Base-by-base conservation (phyloP, 202 grass and related monocot genomes). In the Zizania palustris region DNA sequence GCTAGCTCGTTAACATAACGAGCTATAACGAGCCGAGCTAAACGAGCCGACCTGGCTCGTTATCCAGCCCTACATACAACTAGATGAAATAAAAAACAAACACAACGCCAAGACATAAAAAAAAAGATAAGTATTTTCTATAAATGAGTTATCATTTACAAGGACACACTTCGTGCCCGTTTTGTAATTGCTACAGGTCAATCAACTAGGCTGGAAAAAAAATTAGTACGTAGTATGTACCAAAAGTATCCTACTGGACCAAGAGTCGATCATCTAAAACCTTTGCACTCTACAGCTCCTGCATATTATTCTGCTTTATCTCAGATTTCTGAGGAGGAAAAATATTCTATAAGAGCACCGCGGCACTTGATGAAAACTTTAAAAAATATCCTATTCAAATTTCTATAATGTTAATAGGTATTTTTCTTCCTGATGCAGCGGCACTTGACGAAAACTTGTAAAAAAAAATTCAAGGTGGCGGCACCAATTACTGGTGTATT, bases 401-500 rank as follows among this genome's bases (percentile, higher is more conserved):
- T 21, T 73, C 60, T 44, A 28, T 37, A 36, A 50, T 68, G 11
- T 22, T 34, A 14, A 14, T 50, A 12, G 67, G 2, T 53, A 35
- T 64, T 43, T 43, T 16, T 56, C 80, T 60, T 58, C 28, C 57
- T 75, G 2, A 33, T 20, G 69, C 60, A 67, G 14, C 33, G 57
- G 21, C 63, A 59, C 19, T 11, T 28, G 36, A 41, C 22, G 44
- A 43, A 70, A 84, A 75, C 65, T 18, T 0, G 65, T 54, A 49
- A 67, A 77, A 67, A 77, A 63, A 78, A 55, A 20, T 20, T 73
- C 33, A 72, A 22, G 78, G 3, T 76, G 41, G 56, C 0, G 5
- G 22, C 76, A 60, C 41, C 6, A 5, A 43, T 88, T 80, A 89
- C 49, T 91, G 84, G 50, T 92, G 75, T 67, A 98, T 98, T 67